phyloP scores from a whole-genome alignment of 495 filamentous ascomycete species.

The Xylaria intraflava region DNA sequence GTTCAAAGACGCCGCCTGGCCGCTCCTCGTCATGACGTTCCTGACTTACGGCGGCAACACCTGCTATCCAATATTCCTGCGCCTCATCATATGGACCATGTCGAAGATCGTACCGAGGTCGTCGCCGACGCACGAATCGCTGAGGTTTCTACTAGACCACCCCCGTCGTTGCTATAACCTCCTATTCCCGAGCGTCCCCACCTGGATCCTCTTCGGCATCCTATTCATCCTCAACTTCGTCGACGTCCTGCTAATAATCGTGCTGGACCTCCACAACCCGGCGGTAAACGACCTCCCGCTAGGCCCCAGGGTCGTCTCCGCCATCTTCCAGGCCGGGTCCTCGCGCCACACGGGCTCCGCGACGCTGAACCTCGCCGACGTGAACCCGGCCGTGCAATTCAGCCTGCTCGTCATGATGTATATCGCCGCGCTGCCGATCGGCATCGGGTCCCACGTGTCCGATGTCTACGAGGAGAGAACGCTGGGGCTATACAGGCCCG shows the following conservation, averaged over 20 bases:
- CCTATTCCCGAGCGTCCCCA: conserved; percentile 58
- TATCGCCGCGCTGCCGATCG: conserved; percentile 70
- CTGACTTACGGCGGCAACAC: conserved; percentile 72
- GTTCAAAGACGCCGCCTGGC: conserved; percentile 55
- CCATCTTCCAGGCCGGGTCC: conserved; percentile 62
- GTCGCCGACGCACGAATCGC: neutral
- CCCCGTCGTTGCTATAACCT: conserved; percentile 72
- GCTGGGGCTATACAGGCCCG: neutral
- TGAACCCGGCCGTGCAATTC: conserved; percentile 68
- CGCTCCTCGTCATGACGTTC: conserved; percentile 54
- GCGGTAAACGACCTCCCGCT: conserved; percentile 46
- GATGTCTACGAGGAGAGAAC: conserved; percentile 57
- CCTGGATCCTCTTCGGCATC: conserved; percentile 72
- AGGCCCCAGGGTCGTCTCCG: conserved; percentile 55
- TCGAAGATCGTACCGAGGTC: neutral
- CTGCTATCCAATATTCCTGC: conserved; percentile 66
- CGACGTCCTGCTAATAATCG: conserved; percentile 64
- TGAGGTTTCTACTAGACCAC: conserved; percentile 67
- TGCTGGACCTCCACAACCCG: conserved; percentile 59
- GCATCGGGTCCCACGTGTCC: conserved; percentile 63
- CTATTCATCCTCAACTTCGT: conserved; percentile 57
- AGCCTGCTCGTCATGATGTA: conserved; percentile 81
- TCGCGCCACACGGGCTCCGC: conserved; percentile 65
- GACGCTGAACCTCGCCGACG: conserved; percentile 52
- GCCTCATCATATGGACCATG: conserved; percentile 58